A percentile compares a stretch with the other conserved stretches of the same genome.
These are phyloP conservation scores for Acmispon strigosus DNA, from an alignment of 306 rosid genomes.

Conservation along the genomic window DNA sequence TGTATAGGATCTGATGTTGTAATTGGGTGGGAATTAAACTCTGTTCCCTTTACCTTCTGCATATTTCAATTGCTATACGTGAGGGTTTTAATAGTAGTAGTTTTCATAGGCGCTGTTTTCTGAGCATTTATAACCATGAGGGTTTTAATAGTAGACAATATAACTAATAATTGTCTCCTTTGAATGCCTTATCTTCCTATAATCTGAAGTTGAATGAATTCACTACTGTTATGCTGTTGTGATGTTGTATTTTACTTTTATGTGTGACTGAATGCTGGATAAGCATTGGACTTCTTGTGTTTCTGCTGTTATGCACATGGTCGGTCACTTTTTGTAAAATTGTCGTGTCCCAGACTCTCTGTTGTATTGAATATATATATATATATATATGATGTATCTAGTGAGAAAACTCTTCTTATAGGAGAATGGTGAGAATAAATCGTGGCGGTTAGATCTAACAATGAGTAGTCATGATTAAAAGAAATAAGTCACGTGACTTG, in stretches of 20 bases:
- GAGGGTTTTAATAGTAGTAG: background rate
- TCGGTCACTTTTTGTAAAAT: background rate
- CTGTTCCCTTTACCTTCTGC: background rate
- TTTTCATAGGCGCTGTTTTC: background rate
- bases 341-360: background rate
- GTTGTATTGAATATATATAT: too few species aligned
- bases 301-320: background rate
- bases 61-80: background rate
- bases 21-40: too few species aligned
- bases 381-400: too few species aligned
- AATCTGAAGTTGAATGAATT: conserved; percentile 1
- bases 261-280: background rate
- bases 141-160: background rate
- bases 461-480: too few species aligned
- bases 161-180: background rate
- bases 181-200: background rate
- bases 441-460: too few species aligned
- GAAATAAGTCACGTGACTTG: too few species aligned
- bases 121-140: background rate
- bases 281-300: background rate
- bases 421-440: too few species aligned
- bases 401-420: too few species aligned
- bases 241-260: conserved; percentile 1
- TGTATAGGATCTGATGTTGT: too few species aligned
- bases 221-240: background rate